phyloP scores from a whole-genome alignment of 1,284 basidiomycete species.

The Singerocomus inundabilis region DNA sequence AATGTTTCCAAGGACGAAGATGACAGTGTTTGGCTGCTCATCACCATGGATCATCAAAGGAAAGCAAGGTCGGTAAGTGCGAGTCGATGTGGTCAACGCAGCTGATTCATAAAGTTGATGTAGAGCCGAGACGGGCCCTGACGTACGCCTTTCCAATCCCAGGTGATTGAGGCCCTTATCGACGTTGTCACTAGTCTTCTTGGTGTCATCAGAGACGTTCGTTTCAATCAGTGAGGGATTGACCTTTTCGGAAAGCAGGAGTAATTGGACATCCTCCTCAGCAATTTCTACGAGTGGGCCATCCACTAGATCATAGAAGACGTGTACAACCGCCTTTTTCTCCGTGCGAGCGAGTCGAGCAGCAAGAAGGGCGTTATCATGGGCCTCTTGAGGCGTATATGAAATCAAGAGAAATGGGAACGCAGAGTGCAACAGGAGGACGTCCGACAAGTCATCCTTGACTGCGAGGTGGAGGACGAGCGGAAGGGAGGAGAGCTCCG shows the following conservation, averaged over 20 bases:
- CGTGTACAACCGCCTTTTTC: constrained; percentile 74
- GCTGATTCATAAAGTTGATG: constrained; percentile 63
- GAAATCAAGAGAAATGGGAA: constrained; percentile 65
- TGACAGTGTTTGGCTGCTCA: constrained; percentile 57
- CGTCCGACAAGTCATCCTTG: constrained; percentile 54
- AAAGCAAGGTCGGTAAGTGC: constrained; percentile 60
- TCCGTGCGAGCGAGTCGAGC: constrained; percentile 61
- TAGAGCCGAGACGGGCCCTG: constrained; percentile 27
- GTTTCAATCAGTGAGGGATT: constrained; percentile 8
- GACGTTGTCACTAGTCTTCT: constrained; percentile 12
- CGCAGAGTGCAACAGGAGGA: constrained; percentile 55
- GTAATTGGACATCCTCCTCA: constrained; percentile 56
- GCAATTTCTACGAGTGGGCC: constrained; percentile 50
- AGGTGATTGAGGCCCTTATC: not conserved
- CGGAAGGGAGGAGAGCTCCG: constrained; percentile 45
- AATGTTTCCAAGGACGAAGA: constrained; percentile 71
- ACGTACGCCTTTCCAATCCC: constrained; percentile 4
- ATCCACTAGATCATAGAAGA: constrained; percentile 53
- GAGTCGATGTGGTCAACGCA: constrained; percentile 58
- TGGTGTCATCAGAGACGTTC: constrained; percentile 34
- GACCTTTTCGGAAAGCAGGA: constrained; percentile 50
- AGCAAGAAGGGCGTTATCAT: constrained; percentile 74
- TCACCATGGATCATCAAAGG: constrained; percentile 49
- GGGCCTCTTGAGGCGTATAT: constrained; percentile 60
- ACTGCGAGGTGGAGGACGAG: constrained; percentile 53